Percentiles rank a stretch among this genome's conserved stretches.
These are phyloP conservation scores for Typha latifolia DNA, from an alignment of 176 grass and related monocot species.

Conservation along the genomic window DNA sequence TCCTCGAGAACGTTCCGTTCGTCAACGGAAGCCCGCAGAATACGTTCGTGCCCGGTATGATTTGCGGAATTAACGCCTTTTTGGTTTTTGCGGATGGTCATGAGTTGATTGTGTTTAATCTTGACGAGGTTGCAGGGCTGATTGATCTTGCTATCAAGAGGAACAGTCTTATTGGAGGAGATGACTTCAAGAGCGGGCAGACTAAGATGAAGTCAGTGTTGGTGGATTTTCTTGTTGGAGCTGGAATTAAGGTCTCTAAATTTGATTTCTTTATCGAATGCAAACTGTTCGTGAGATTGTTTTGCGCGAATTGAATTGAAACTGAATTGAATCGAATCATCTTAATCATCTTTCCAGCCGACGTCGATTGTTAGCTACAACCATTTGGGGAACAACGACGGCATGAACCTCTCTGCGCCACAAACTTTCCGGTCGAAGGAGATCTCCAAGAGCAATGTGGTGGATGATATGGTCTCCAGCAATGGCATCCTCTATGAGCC, in stretches of 20 bases:
- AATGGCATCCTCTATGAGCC: conserved; percentile 87
- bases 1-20: conserved; percentile 78
- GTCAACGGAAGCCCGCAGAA: conserved; percentile 98
- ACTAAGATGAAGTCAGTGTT: conserved; percentile 98
- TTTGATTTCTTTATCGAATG: background rate
- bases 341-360: conserved; percentile 47
- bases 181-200: conserved; percentile 99
- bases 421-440: conserved; percentile 97
- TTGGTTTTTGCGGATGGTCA: background rate
- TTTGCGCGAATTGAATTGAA: background rate
- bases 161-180: conserved; percentile 82
- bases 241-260: conserved; percentile 75
- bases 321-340: too few species aligned
- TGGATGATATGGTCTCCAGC: conserved; percentile 98
- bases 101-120: conserved; percentile 12
- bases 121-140: conserved; percentile 35
- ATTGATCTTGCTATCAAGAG: conserved; percentile 90
- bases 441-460: conserved; percentile 97
- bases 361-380: conserved; percentile 99
- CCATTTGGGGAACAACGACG: conserved; percentile 91
- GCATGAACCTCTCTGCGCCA: conserved; percentile 89
- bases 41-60: conserved; percentile 86
- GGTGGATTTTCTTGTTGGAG: conserved; percentile 94
- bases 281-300: background rate
- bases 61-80: background rate